These are phyloP conservation scores for Babesia bovis DNA, from an alignment of 169 alveolate species.

Conservation along the genomic window DNA sequence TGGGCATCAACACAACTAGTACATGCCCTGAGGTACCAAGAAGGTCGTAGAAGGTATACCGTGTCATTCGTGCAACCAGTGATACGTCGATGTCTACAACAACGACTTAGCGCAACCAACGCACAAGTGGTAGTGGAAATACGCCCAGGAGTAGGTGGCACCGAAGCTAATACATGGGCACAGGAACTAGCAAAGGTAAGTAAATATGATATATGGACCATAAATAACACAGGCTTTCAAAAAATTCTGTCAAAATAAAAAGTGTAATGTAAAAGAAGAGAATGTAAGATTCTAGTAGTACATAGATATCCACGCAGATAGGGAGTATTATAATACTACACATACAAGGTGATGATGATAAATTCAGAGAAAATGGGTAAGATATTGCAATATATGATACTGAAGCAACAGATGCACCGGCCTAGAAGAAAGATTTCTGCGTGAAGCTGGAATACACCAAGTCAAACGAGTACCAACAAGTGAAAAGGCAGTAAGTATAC, in stretches of 20 bases:
- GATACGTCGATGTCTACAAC: no score
- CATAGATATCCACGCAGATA: not conserved
- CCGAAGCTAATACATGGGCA: conserved; percentile 62
- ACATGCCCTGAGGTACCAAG: no score
- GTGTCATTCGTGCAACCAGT: no score
- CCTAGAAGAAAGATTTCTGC: conserved; percentile 69
- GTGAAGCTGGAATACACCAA: conserved; percentile 78
- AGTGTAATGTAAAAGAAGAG: conserved; percentile 48
- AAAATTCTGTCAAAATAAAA: conserved; percentile 24
- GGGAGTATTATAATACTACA: conserved; percentile 48
- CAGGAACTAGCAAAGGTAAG: conserved; percentile 60
- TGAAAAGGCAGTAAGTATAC: conserved; percentile 61
- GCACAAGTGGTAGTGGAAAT: conserved; percentile 55
- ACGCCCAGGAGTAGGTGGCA: conserved; percentile 70
- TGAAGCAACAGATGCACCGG: conserved; percentile 35
- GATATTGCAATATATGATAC: not conserved
- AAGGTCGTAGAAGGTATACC: no score
- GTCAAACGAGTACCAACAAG: conserved; percentile 76
- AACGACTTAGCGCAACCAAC: no score
- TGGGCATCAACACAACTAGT: no score
- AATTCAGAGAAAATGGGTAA: conserved; percentile 41
- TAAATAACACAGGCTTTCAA: conserved; percentile 29
- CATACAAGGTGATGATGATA: conserved; percentile 44
- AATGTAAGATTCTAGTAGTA: not conserved
- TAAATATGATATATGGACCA: not conserved